Evolutionary conservation across 148 eudicot species (phyloP), one percentile per base, ranked within the genome.

Genomic region (Camellia sinensis): DNA sequence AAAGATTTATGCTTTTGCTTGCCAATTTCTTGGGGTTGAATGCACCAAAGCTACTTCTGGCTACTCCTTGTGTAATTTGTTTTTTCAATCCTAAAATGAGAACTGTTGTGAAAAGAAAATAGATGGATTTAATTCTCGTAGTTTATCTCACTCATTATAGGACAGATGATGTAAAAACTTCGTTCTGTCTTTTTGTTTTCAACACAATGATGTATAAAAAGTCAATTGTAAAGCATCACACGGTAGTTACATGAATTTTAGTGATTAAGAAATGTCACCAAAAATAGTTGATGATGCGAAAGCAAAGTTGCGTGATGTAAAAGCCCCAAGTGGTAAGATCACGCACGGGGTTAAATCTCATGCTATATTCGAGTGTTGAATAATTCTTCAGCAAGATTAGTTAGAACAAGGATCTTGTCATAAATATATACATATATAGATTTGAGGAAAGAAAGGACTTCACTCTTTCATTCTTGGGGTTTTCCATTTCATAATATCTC

Each of bases 331-430:
- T 83, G 73, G 73, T 89, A 77, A 88, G 87, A 61, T 80, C 78
- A 75, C 74, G 57, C 85, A 86, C 87, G 84, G 94, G 90, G 91
- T 90, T 92, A 92, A 86, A 50, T 76, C 85, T 90, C 90, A 88
- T 85, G 91, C 90, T 79, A 80, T 73, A 40, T 64, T 44, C 56
- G 7, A 46, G 54, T 57, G 12, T 11, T 74, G 19, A 18, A 19
- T 52, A 78, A 5, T 50, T 61, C 54, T 37, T 41, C 22, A 14
- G 68, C 64, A 65, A 67, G 52, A 7, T 13, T 52, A 15, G 50
- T 60, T 44, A 76, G 40, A 54, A 29, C 37, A 29, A 29, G 37
- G 37, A 29, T 29, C 37, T 29, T 29, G 37, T 29, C 37, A 29
- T 29, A 29, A 29, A 29, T 29, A 29, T 29, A 29, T 29, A 29